These are phyloP conservation scores for Leishmania tarentolae DNA, from an alignment of 208 protist genomes.

Conservation along the genomic window DNA sequence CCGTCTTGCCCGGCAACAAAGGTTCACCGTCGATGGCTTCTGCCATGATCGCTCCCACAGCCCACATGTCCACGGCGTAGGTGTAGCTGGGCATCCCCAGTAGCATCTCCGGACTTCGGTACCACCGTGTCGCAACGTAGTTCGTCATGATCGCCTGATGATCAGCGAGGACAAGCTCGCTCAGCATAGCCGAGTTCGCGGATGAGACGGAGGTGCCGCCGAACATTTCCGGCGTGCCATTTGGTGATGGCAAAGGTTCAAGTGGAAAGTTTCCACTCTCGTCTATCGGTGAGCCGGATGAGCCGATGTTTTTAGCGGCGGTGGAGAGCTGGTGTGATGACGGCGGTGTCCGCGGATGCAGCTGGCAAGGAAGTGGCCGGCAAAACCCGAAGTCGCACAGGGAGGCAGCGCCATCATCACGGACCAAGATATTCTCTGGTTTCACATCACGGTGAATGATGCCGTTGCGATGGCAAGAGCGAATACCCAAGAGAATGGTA, in stretches of 20 bases:
- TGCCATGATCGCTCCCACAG: slow-evolving; percentile 91
- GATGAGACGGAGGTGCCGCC: not conserved
- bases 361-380: slow-evolving; percentile 41
- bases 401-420: slow-evolving; percentile 48
- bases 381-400: slow-evolving; percentile 94
- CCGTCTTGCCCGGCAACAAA: slow-evolving; percentile 85
- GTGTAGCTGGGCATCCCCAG: slow-evolving; percentile 78
- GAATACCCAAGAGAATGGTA: slow-evolving; percentile 89
- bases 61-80: slow-evolving; percentile 91
- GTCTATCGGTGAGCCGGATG: not conserved
- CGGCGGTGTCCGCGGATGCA: not conserved
- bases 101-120: slow-evolving; percentile 93
- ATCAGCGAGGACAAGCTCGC: slow-evolving; percentile 48
- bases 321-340: not conserved
- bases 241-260: not conserved
- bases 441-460: slow-evolving; percentile 94
- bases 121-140: slow-evolving; percentile 94
- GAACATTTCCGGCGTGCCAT: not conserved
- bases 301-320: not conserved
- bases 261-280: not conserved
- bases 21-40: slow-evolving; percentile 82
- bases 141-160: slow-evolving; percentile 71
- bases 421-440: slow-evolving; percentile 90
- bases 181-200: slow-evolving; percentile 24
- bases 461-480: slow-evolving; percentile 90